phyloP scores from a whole-genome alignment of 78 protist species.

The Dictyostelium citrinum region DNA sequence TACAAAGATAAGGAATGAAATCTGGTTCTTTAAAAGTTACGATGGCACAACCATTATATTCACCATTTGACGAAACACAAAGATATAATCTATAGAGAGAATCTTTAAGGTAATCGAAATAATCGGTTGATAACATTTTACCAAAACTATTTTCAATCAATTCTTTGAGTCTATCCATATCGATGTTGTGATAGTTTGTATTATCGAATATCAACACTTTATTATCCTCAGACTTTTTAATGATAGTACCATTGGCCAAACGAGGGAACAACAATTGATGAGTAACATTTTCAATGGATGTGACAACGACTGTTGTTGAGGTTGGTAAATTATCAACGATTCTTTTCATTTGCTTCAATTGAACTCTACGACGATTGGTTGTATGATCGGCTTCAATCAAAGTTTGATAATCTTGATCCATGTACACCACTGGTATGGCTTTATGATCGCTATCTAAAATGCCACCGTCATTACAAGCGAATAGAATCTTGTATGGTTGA shows the following conservation, averaged over 20 bases:
- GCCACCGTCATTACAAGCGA: conserved; percentile 69
- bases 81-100: conserved; percentile 28
- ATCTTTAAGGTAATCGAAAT: conserved; percentile 21
- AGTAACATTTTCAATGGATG: conserved; percentile 34
- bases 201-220: conserved; percentile 12
- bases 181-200: not conserved
- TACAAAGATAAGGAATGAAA: conserved; percentile 60
- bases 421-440: conserved; percentile 52
- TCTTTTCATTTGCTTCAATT: conserved; percentile 59
- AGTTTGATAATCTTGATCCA: conserved; percentile 30
- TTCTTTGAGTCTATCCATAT: not conserved
- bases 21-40: conserved; percentile 46
- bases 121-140: not conserved
- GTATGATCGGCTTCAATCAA: conserved; percentile 44
- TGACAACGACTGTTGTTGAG: conserved; percentile 16
- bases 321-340: conserved; percentile 44
- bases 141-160: conserved; percentile 57
- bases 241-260: conserved; percentile 45
- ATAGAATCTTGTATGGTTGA: conserved; percentile 45
- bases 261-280: conserved; percentile 65
- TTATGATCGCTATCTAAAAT: conserved; percentile 51
- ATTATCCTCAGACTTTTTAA: conserved; percentile 40
- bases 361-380: conserved; percentile 38
- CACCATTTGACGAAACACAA: conserved; percentile 18
- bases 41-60: conserved; percentile 50